A percentile compares a stretch with the other conserved stretches of the same genome.
Conservation (phyloP, 2,329 filamentous ascomycete genomes). For the Aspergillus intermedius region DNA sequence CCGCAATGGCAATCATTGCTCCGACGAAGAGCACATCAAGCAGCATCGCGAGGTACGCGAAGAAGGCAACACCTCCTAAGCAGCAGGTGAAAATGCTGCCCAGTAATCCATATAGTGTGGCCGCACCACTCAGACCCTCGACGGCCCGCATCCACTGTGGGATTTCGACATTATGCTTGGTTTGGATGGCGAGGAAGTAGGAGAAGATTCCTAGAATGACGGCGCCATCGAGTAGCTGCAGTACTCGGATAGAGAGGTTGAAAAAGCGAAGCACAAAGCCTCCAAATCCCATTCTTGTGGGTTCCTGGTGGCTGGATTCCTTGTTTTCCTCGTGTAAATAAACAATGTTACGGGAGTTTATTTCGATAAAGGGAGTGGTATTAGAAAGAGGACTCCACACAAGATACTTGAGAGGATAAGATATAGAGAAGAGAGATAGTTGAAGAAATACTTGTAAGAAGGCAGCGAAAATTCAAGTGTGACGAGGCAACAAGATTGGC, state of each 20-base stretch:
- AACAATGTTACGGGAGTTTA: no score
- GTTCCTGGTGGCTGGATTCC: neutral
- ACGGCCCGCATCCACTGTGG: constrained; percentile 64
- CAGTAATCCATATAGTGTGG: constrained; percentile 65
- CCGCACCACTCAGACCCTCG: constrained; percentile 68
- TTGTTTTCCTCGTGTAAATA: no score
- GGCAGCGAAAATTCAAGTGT: neutral
- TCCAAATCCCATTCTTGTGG: constrained; percentile 50
- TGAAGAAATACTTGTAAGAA: neutral
- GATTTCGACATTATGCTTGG: constrained; percentile 59
- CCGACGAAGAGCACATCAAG: constrained; percentile 72
- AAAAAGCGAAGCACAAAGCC: constrained; percentile 61
- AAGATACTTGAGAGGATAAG: no score
- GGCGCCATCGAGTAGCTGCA: constrained; percentile 66
- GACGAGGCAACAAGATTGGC: constrained; percentile 18
- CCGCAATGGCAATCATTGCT: constrained; percentile 74
- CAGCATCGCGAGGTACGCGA: constrained; percentile 65
- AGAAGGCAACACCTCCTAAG: constrained; percentile 66
- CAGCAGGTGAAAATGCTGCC: constrained; percentile 72
- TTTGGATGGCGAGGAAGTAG: constrained; percentile 73
- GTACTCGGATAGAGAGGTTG: constrained; percentile 64
- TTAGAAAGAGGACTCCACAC: no score
- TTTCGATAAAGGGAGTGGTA: no score
- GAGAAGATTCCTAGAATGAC: constrained; percentile 73
- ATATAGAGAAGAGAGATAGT: no score